Evolutionary conservation across 768 basidiomycete species (phyloP).

Genomic region (Leucosporidium creatinivorum): DNA sequence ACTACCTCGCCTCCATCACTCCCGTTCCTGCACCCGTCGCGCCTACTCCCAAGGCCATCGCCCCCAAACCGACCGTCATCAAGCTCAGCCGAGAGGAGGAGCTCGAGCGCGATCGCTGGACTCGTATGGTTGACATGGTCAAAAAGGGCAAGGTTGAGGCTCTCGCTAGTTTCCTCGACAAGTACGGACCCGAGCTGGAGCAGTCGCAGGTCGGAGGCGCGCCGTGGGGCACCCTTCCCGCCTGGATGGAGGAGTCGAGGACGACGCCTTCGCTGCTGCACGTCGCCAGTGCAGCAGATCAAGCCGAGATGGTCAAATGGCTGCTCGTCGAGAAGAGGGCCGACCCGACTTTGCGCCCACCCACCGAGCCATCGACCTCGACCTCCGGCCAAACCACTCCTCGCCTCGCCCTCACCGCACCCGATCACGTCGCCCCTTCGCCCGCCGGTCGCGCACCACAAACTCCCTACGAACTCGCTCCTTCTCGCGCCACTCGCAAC

Average conservation of each 20-base stretch:
- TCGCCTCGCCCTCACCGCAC: background rate
- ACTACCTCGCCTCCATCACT: slow-evolving; percentile 69
- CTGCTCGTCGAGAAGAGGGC: slow-evolving; percentile 67
- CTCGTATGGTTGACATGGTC: slow-evolving; percentile 79
- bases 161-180: slow-evolving; percentile 69
- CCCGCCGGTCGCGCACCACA: slow-evolving; percentile 32
- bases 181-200: slow-evolving; percentile 49
- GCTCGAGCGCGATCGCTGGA: slow-evolving; percentile 67
- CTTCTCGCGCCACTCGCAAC: slow-evolving; percentile 65
- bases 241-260: slow-evolving; percentile 52
- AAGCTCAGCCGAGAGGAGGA: slow-evolving; percentile 78
- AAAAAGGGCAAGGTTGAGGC: slow-evolving; percentile 76
- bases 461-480: slow-evolving; percentile 78
- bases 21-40: slow-evolving; percentile 49
- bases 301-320: slow-evolving; percentile 68
- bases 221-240: slow-evolving; percentile 60
- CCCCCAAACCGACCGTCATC: slow-evolving; percentile 47
- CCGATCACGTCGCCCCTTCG: slow-evolving; percentile 40
- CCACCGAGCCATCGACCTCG: background rate
- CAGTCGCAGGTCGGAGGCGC: slow-evolving; percentile 43
- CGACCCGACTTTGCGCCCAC: slow-evolving; percentile 60
- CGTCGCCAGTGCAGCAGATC: slow-evolving; percentile 61
- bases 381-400: background rate
- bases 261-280: slow-evolving; percentile 60
- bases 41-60: slow-evolving; percentile 39